phyloP scores from a whole-genome alignment of 73 alveolate species.

The Paramecium tetraurelia region DNA sequence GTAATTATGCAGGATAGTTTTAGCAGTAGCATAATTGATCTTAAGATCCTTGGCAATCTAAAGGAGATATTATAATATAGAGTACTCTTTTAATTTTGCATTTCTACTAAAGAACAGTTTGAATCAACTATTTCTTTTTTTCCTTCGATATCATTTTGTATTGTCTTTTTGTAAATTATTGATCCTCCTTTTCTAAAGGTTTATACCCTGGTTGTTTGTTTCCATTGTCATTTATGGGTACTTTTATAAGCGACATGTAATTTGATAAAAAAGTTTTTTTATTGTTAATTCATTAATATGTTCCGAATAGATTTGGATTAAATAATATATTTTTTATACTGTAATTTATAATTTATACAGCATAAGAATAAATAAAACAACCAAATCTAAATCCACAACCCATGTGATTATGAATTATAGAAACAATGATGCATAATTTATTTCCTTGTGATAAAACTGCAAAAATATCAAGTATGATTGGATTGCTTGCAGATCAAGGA shows the following conservation, averaged over 20 bases:
- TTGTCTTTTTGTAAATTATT: background rate
- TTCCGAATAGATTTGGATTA: background rate
- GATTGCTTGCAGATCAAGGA: background rate
- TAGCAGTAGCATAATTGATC: slow-evolving; percentile 45
- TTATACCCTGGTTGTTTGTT: background rate
- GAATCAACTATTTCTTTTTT: background rate
- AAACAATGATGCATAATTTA: no score
- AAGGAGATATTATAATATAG: background rate
- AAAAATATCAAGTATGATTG: no score
- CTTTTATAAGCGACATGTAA: background rate
- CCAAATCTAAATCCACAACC: no score
- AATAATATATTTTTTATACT: background rate
- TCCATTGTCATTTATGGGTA: background rate
- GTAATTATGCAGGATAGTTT: slow-evolving; percentile 1
- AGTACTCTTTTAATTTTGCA: slow-evolving; percentile 28
- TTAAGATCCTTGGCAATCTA: slow-evolving; percentile 39
- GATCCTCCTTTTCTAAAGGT: background rate
- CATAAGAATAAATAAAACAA: no score
- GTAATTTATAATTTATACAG: background rate
- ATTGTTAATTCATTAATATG: background rate
- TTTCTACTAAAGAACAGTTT: background rate
- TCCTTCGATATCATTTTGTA: slow-evolving; percentile 10
- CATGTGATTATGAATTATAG: background rate
- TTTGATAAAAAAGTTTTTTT: background rate
- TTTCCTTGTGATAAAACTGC: background rate